These are phyloP conservation scores for Chlamydomonas schloesseri DNA, from an alignment of 139 green algal genomes.

Conservation along the genomic window DNA sequence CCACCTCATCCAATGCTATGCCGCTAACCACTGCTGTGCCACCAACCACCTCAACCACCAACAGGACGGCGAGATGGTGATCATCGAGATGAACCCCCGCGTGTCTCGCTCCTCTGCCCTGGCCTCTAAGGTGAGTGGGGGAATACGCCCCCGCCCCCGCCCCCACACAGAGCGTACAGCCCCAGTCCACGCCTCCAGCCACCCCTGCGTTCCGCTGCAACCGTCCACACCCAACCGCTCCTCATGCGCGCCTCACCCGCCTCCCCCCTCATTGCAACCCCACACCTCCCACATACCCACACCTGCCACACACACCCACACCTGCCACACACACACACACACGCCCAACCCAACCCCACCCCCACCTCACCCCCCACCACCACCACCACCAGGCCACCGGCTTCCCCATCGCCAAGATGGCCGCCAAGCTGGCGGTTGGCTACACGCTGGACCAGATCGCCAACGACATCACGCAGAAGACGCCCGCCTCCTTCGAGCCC, in stretches of 20 bases:
- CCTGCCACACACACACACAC: too few relatives aligned
- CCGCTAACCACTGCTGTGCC: not conserved
- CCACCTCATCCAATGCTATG: too few relatives aligned
- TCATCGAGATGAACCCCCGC: slow-evolving; percentile 99
- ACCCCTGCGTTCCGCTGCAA: too few relatives aligned
- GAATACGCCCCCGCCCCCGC: too few relatives aligned
- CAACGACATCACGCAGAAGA: slow-evolving; percentile 99
- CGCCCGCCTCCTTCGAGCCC: slow-evolving; percentile 98
- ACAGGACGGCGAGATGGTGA: slow-evolving; percentile 92
- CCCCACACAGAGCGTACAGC: too few relatives aligned
- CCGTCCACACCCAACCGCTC: too few relatives aligned
- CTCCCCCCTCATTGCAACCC: not conserved
- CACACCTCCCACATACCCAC: too few relatives aligned
- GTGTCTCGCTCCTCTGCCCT: slow-evolving; percentile 96
- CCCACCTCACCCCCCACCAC: not conserved
- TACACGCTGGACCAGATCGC: slow-evolving; percentile 98
- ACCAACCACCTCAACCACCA: slow-evolving; percentile 47
- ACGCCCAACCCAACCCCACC: not conserved
- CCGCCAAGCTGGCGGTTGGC: slow-evolving; percentile 96
- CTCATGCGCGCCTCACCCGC: too few relatives aligned
- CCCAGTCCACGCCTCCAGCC: too few relatives aligned
- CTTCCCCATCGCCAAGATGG: slow-evolving; percentile 99
- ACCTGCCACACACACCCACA: too few relatives aligned
- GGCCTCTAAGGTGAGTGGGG: slow-evolving; percentile 87
- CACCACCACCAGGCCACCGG: slow-evolving; percentile 78